Percentiles rank a stretch among this genome's conserved stretches.
phyloP scores from a whole-genome alignment of 139 green algal species.

The Chlamydomonas sphaeroides region DNA sequence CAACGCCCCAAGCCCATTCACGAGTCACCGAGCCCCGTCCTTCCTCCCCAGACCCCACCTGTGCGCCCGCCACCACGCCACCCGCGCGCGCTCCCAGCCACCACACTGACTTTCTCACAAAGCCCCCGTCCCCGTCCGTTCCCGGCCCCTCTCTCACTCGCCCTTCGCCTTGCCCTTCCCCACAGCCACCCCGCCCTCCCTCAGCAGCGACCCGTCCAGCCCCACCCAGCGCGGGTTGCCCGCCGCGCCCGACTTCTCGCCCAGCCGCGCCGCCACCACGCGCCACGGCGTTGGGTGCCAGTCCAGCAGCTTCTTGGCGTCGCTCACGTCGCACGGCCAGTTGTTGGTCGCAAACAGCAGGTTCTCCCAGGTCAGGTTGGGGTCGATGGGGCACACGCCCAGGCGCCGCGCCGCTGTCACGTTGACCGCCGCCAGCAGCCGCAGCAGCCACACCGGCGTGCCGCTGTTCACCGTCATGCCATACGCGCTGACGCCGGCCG shows the following conservation, averaged over 20 bases:
- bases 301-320: slow-evolving; percentile 23
- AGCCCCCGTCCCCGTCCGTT: neutral
- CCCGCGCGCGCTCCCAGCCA: too few species aligned
- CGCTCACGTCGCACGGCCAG: slow-evolving; percentile 15
- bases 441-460: neutral
- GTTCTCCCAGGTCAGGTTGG: too few species aligned
- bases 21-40: too few species aligned
- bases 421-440: too few species aligned
- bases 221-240: neutral
- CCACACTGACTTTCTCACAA: too few species aligned
- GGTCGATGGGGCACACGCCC: too few species aligned
- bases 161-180: slow-evolving; percentile 3
- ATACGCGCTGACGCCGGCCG: slow-evolving; percentile 9
- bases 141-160: too few species aligned
- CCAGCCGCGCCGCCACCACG: slow-evolving; percentile 14
- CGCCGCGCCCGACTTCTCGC: neutral
- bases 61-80: too few species aligned
- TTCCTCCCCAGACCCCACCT: too few species aligned
- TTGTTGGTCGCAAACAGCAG: slow-evolving; percentile 1
- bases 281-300: slow-evolving; percentile 41
- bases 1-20: too few species aligned
- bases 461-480: neutral
- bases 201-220: too few species aligned
- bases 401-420: too few species aligned
- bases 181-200: neutral